Evolutionary conservation across 176 grass and related monocot species (phyloP), one percentile per base, ranked within the genome.

Genomic region (Pontederia crassipes): DNA sequence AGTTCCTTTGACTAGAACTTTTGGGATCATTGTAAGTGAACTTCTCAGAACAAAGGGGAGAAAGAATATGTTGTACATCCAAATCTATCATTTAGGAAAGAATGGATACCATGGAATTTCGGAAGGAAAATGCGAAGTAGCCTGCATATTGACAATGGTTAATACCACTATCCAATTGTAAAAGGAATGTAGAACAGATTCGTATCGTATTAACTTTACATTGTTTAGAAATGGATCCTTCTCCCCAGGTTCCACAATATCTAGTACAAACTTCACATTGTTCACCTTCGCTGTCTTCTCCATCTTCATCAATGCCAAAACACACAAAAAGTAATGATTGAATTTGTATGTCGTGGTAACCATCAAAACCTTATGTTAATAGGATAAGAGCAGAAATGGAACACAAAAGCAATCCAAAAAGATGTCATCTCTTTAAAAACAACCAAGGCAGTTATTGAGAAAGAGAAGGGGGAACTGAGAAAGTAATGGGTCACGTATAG

Each of bases 51-150:
- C 16, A 70, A 17, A 45, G 49, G 28, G 47, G 18, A 16, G 3
- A 32, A 7, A 40, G 12, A 8, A n/a, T 10, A 64, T 62, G 45
- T 55, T 14, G 18, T 57, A 11, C 2, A 53, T 14, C 12, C 4
- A 17, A 13, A 45, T 61, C 5, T 12, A 27, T 58, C 14, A 45
- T 40, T 11, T 11, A 95, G 11, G 28, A 55, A 17, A 40, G 70
- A 66, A 45, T 50, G 24, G 16, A 65, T 68, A 96, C 92, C 92
- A 96, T 10, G 81, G 86, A 20, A 96, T 80, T 46, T 85, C 64
- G 68, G 58, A 55, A 69, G 78, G 55, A 48, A 84, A 86, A 73
- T 90, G 53, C 56, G 68, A 28, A 61, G 86, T 85, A 60, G 83
- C 86, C 92, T 96, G 72, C 65, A 69, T 4, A 24, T 4, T 48